Conservation (phyloP, 2,329 filamentous ascomycete genomes). For the Shiraia bambusicola region DNA sequence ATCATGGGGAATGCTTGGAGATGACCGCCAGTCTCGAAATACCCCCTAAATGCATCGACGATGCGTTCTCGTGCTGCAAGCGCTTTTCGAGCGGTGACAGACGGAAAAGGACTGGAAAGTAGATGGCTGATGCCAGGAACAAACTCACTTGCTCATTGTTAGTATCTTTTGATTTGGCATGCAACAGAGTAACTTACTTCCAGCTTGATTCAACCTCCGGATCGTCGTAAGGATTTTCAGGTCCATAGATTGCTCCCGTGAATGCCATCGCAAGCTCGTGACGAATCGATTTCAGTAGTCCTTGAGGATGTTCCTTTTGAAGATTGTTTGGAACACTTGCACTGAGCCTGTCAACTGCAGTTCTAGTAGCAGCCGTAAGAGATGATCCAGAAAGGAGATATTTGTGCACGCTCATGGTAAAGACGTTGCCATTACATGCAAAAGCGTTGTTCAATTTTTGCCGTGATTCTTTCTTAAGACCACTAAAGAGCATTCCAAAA, state of each 20-base stretch:
- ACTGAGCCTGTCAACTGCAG: constrained; percentile 37
- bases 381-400: constrained; percentile 37
- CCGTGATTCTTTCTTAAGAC: constrained; percentile 22
- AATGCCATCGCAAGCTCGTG: constrained; percentile 41
- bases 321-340: constrained; percentile 19
- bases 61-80: constrained; percentile 40
- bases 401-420: constrained; percentile 40
- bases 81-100: constrained; percentile 36
- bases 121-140: constrained; percentile 28
- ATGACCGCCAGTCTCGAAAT: constrained; percentile 45
- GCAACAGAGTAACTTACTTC: constrained; percentile 27
- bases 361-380: constrained; percentile 42
- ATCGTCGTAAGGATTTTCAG: constrained; percentile 46
- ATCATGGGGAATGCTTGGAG: constrained; percentile 44
- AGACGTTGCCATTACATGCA: constrained; percentile 43
- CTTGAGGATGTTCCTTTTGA: constrained; percentile 3
- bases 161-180: background rate
- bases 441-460: constrained; percentile 14
- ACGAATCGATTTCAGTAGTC: constrained; percentile 26
- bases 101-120: constrained; percentile 21
- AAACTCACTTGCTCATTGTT: constrained; percentile 13
- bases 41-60: constrained; percentile 39
- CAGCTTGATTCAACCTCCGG: constrained; percentile 39
- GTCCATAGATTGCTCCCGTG: constrained; percentile 47
- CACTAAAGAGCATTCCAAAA: constrained; percentile 35